Percentiles rank a stretch among this genome's conserved stretches.
Evolutionary conservation across 805 yeast genomes (phyloP).

Genomic region (Saturnispora mendoncae): DNA sequence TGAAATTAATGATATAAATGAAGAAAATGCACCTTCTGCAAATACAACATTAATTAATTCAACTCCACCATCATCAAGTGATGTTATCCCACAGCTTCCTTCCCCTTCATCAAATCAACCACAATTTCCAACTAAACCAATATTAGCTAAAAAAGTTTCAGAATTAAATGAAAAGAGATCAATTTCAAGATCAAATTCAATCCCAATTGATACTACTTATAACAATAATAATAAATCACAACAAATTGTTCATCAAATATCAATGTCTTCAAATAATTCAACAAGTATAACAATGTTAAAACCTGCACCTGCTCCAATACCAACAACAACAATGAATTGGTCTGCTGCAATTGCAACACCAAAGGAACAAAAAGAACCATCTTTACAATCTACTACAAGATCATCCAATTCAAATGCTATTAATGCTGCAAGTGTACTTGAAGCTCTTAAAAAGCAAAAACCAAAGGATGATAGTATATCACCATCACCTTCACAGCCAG

Average conservation of each 20-base stretch:
- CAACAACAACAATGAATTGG: conserved; percentile 28
- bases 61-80: conserved; percentile 10
- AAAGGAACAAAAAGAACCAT: too few species aligned
- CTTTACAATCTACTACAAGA: too few species aligned
- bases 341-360: conserved; percentile 19
- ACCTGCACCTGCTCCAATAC: conserved; percentile 31
- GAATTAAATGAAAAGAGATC: conserved; percentile 9
- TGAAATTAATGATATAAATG: conserved; percentile 23
- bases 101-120: conserved; percentile 2
- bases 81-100: conserved; percentile 8
- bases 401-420: conserved; percentile 25
- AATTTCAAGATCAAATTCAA: conserved; percentile 6
- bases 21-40: conserved; percentile 10
- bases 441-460: conserved; percentile 29
- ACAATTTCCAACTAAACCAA: neutral
- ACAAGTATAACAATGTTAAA: conserved; percentile 26
- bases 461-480: conserved; percentile 21
- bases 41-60: conserved; percentile 6
- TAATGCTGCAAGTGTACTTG: conserved; percentile 32
- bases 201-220: too few species aligned
- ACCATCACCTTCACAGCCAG: too few species aligned
- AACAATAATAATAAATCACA: too few species aligned
- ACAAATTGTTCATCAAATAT: conserved; percentile 14
- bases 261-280: conserved; percentile 13
- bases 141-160: neutral